phyloP scores from a whole-genome alignment of 2,329 filamentous ascomycete genomes.

The Aureobasidium sp. region DNA sequence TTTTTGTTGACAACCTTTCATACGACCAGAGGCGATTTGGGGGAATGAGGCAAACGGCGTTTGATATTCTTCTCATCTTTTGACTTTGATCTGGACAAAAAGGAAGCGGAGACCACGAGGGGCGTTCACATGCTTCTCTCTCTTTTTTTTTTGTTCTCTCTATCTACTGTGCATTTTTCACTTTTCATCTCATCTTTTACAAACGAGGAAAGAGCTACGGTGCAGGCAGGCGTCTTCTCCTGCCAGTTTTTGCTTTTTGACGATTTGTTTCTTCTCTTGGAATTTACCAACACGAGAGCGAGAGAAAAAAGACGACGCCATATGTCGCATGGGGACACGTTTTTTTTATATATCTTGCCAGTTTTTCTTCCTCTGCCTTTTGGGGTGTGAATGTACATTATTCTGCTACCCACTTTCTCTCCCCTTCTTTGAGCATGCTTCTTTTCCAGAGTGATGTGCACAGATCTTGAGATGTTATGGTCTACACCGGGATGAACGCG shows the following conservation, averaged over 20 bases:
- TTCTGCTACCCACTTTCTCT: no score
- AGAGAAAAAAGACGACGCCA: no score
- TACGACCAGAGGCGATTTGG: background rate
- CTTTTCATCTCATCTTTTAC: background rate
- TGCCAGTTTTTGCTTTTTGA: background rate
- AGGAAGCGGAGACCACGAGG: background rate
- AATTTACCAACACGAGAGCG: no score
- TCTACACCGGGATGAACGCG: no score
- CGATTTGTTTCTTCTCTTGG: background rate
- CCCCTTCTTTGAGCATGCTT: no score
- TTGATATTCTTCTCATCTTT: conserved; percentile 1
- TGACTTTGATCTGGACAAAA: conserved; percentile 3
- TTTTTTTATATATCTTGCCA: no score
- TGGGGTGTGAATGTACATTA: no score
- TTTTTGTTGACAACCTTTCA: background rate
- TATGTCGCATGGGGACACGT: no score
- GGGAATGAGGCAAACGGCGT: background rate
- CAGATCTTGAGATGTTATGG: no score
- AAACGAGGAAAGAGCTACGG: background rate
- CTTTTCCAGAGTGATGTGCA: no score
- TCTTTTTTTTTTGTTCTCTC: no score
- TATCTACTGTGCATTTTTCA: background rate
- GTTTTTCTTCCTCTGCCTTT: no score
- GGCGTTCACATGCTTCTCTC: conserved; percentile 8
- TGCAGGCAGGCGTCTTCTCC: background rate